Base-by-base conservation (phyloP, 495 filamentous ascomycete genomes). In the Neurospora sublineolata region DNA sequence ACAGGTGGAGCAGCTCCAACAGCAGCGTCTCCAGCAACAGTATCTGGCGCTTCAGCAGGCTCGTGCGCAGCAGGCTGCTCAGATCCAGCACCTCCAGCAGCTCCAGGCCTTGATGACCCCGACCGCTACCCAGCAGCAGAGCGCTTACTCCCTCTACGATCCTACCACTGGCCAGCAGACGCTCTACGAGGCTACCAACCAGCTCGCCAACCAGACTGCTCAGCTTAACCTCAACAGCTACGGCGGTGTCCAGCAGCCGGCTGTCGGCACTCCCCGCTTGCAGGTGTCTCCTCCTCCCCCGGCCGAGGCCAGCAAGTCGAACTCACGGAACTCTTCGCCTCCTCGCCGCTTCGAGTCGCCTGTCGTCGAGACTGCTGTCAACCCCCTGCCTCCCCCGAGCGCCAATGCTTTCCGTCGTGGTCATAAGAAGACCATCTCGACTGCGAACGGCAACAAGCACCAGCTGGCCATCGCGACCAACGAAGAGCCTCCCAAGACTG, bases 351-450 rank as follows among this genome's bases (percentile, higher is more conserved):
- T 72, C 68, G 81, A 88, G 81, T 73, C 87, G 81, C 74, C 89
- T 82, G 71, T 88, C 85, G 91, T 94, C 64, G 75, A 75, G 69
- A 86, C 89, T 16, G 84, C 86, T 64, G 52, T 60, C 52, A 60
- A 60, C 52, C 91, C 92, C 7, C 86, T 94, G 44, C 92, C 93
- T 39, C 92, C 91, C 4, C 92, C 92, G 71, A 93, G 92, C 68
- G 88, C 89, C 41, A 93, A 91, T 75, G 91, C 93, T 18, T 97
- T 97, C 83, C 94, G 94, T 70, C 92, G 93, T 71, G 91, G 92
- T 38, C 94, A 98, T 82, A 93, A 94, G 82, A 97, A 97, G 87
- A 87, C 89, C 16, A 88, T 89, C n/a, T 94, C 94, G 3, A 89
- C 94, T 58, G 88, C 87, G 23, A 89, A 89, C 70, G 86, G 82